Percentiles rank a stretch among this genome's conserved stretches.
Evolutionary conservation across 2,329 filamentous ascomycete genomes (phyloP).

Genomic region (Didymella lethalis): DNA sequence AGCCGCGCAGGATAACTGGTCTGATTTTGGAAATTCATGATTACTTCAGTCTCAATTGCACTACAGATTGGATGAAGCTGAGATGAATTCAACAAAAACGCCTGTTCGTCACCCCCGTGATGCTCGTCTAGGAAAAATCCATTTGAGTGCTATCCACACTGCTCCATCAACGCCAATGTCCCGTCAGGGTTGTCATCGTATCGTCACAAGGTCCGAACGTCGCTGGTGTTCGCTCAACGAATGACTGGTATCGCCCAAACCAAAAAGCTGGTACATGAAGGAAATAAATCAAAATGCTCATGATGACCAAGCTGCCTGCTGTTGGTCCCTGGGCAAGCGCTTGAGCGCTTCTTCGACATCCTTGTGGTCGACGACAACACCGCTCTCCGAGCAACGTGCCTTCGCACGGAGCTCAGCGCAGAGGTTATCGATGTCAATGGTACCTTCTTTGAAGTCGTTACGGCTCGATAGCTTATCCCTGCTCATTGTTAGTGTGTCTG

Average conservation of each 20-base stretch:
- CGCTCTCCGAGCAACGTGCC: slow-evolving; percentile 90
- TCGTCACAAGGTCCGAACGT: slow-evolving; percentile 17
- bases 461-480: slow-evolving; percentile 92
- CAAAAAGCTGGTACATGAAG: slow-evolving; percentile 16
- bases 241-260: slow-evolving; percentile 22
- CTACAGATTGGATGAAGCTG: slow-evolving; percentile 15
- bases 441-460: slow-evolving; percentile 85
- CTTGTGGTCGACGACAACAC: slow-evolving; percentile 85
- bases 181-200: slow-evolving; percentile 19
- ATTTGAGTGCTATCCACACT: slow-evolving; percentile 8
- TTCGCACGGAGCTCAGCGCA: slow-evolving; percentile 95
- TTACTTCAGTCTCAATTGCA: slow-evolving; percentile 3
- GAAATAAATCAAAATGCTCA: slow-evolving; percentile 7
- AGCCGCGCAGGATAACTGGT: neutral
- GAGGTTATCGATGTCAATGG: slow-evolving; percentile 91
- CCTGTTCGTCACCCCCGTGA: slow-evolving; percentile 4
- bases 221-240: slow-evolving; percentile 12
- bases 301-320: slow-evolving; percentile 3
- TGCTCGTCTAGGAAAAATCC: slow-evolving; percentile 11
- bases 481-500: slow-evolving; percentile 43
- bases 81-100: slow-evolving; percentile 5
- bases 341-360: slow-evolving; percentile 76
- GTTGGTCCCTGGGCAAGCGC: slow-evolving; percentile 51
- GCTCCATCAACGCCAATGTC: slow-evolving; percentile 21
- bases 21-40: neutral